Base-by-base conservation (phyloP, 1,284 basidiomycete species). In the Abortiporus biennis region DNA sequence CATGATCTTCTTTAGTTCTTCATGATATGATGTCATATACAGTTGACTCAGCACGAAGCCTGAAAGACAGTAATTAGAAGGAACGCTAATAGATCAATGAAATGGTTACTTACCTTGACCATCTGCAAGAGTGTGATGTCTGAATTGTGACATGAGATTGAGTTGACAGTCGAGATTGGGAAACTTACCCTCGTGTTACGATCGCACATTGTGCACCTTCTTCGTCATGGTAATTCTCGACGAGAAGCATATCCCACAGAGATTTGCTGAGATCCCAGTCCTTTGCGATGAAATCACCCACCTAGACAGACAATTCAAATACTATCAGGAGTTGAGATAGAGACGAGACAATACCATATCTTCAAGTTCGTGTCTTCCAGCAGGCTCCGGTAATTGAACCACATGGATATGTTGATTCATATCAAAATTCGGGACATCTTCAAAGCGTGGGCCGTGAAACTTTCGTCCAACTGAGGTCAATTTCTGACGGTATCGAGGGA, bases 11-110 rank as follows among this genome's bases (percentile, higher is more conserved):
- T 47, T 36, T 9, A 58, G 46, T 20, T 53, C 53, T 12, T 54
- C 52, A 40, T 52, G 51, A 43, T 55, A 58, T 8, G 58, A 59
- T 2, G 58, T 60, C 40, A 58, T 51, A 42, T 53, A 58, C 4
- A 60, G 47, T 42, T 61, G 57, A 38, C 58, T 59, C 27, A 61
- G 52, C 9, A 61, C 54, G 34, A 61, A 59, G 1, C 59, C 51
- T 50, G n/a, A n/a, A n/a, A n/a, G n/a, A n/a, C n/a, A n/a, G n/a
- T n/a, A n/a, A n/a, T n/a, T n/a, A n/a, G n/a, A n/a, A n/a, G n/a
- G n/a, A n/a, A n/a, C n/a, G n/a, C n/a, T n/a, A n/a, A n/a, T n/a
- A n/a, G n/a, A n/a, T 21, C n/a, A 21, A 36, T 6, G 19, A 21
- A 29, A 31, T 3, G 15, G 17, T n/a, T n/a, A 9, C 8, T 16